Evolutionary conservation across 2,329 filamentous ascomycete species (phyloP).

Genomic region (Colletotrichum ledebouriae): DNA sequence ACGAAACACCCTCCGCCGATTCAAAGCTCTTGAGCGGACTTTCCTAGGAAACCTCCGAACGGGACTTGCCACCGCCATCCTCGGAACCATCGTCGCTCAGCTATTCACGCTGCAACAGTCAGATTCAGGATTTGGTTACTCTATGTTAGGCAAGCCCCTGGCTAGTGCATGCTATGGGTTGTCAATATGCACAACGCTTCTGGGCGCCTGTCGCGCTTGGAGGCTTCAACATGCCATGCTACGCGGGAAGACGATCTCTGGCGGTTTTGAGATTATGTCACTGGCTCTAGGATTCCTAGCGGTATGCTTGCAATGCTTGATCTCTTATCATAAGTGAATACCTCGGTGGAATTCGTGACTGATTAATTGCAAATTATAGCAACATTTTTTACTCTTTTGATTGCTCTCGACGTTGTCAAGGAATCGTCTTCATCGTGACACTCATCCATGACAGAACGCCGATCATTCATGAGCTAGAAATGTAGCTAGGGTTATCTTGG

Average conservation of each 20-base stretch:
- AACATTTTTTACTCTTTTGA: conserved; percentile 39
- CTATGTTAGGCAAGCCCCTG: conserved; percentile 71
- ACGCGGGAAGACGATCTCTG: conserved; percentile 49
- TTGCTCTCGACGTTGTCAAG: conserved; percentile 41
- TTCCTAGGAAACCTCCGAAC: conserved; percentile 81
- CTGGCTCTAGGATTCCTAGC: conserved; percentile 32
- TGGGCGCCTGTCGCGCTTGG: conserved; percentile 51
- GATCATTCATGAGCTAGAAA: no score
- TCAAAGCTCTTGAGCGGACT: conserved; percentile 77
- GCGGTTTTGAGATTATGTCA: conserved; percentile 49
- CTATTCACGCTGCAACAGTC: conserved; percentile 69
- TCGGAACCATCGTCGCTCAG: conserved; percentile 75
- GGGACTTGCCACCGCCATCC: conserved; percentile 75
- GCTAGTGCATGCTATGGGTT: conserved; percentile 56
- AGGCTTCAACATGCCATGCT: conserved; percentile 50
- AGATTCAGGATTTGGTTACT: conserved; percentile 66
- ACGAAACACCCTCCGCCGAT: conserved; percentile 24
- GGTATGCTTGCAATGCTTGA: conserved; percentile 34
- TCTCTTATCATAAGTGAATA: background rate
- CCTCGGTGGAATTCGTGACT: background rate
- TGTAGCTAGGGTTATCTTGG: no score
- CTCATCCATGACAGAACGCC: background rate
- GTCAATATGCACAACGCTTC: conserved; percentile 53
- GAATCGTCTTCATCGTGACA: conserved; percentile 14
- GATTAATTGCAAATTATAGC: conserved; percentile 14